Conservation (phyloP, 306 rosid genomes). For the Vigna angularis region DNA sequence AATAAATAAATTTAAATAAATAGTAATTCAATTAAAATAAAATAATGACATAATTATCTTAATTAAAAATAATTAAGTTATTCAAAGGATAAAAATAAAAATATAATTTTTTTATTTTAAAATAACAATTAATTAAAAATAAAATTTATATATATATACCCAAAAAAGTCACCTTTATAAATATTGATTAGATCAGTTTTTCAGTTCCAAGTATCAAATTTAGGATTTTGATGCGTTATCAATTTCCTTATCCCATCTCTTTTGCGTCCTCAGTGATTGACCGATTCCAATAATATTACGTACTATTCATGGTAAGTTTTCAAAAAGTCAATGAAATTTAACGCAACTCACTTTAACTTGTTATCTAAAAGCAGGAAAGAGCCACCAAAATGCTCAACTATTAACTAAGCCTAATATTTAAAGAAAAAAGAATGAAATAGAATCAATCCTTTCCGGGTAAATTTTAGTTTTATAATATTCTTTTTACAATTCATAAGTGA, state of each 20-base stretch:
- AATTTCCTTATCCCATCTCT: not conserved
- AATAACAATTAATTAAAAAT: too few relatives aligned
- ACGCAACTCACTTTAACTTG: not conserved
- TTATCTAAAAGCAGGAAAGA: not conserved
- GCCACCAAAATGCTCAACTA: not conserved
- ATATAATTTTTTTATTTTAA: too few relatives aligned
- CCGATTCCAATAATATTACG: not conserved
- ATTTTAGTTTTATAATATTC: not conserved
- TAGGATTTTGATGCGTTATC: not conserved
- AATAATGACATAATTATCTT: too few relatives aligned
- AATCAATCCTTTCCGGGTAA: not conserved
- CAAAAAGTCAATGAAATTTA: not conserved
- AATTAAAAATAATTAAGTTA: too few relatives aligned
- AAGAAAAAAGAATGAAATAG: not conserved
- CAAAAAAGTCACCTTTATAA: too few relatives aligned
- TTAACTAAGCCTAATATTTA: not conserved
- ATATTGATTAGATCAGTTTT: not conserved
- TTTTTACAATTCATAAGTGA: slow-evolving; percentile 40
- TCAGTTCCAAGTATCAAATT: not conserved
- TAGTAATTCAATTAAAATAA: too few relatives aligned
- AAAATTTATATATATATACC: too few relatives aligned
- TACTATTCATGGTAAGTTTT: not conserved
- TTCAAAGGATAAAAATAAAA: too few relatives aligned
- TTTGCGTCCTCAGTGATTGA: not conserved
- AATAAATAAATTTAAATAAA: too few relatives aligned